Evolutionary conservation across 2,329 filamentous ascomycete genomes (phyloP), one percentile per base, ranked within the genome.

Genomic region (Fonsecaea monophora): DNA sequence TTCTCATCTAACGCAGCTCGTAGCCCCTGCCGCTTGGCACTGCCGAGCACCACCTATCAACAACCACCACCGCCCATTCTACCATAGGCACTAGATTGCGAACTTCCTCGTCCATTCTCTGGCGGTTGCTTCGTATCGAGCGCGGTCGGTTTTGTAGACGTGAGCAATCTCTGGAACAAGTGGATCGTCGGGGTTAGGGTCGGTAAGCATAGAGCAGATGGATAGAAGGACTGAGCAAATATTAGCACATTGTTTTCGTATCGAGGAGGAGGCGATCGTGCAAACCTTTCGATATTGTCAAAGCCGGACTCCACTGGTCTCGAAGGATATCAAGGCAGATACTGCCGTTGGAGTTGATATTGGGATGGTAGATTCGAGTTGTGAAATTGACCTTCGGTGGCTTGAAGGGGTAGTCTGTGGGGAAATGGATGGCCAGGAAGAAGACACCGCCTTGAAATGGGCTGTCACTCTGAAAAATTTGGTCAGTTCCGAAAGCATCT

Each of bases 341-440:
- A 83, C 94, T 97, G 82, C 95, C 95, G 82, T 98, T 98, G 74
- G 92, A 96, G 89, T 99, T 99, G 92, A 99, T 99, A 85, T 99
- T 99, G 77, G 95, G 95, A 85, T 99, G 95, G 82, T 99, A 99
- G 85, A 99, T 98, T 79, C 94, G 91, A 73, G 95, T 99, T 76
- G 93, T 98, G 88, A 99, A 99, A 90, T 97, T 97, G 83, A 99
- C 94, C 89, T 99, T 99, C 75, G 95, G 95, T 71, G 95, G 95
- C 90, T 99, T 99, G 88, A 99, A 99, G 50, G 95, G 95, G 83
- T 99, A 99, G 86, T 99, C 95, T 86, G 95, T 99, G 74, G 95
- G 95, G 87, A 99, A 98, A 84, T 97, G 93, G 79, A 99, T 99
- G 75, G 91, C 90, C 73, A 99, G 88, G 89, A 99, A 99, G 87